Evolutionary conservation across 169 alveolate species (phyloP).

Genomic region (Eimeria falciformis): DNA sequence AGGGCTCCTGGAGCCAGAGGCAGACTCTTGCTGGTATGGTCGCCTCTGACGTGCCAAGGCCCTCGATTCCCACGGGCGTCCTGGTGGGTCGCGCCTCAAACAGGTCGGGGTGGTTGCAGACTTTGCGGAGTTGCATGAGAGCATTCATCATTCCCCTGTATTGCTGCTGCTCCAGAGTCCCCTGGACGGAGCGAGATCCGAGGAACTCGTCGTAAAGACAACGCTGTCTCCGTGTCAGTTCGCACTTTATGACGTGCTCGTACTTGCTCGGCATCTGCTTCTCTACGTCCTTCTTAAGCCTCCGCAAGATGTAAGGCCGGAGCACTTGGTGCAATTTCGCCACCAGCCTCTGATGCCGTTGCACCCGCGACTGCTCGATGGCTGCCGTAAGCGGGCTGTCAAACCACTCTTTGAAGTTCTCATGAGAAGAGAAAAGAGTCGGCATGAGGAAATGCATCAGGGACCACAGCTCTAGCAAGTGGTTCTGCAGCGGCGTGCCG

Average conservation of each 20-base stretch:
- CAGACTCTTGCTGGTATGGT: constrained; percentile 63
- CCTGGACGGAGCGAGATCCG: constrained; percentile 81
- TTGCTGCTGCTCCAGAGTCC: constrained; percentile 80
- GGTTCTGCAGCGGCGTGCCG: constrained; percentile 99
- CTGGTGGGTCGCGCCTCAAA: constrained; percentile 92
- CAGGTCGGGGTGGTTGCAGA: constrained; percentile 99
- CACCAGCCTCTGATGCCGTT: constrained; percentile 81
- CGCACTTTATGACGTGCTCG: constrained; percentile 75
- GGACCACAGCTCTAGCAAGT: constrained; percentile 99
- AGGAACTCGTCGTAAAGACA: constrained; percentile 98
- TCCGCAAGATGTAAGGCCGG: constrained; percentile 97
- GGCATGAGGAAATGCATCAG: constrained; percentile 99
- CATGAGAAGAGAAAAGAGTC: constrained; percentile 90
- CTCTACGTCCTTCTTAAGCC: constrained; percentile 99
- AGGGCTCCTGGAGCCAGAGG: constrained; percentile 77
- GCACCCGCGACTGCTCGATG: constrained; percentile 86
- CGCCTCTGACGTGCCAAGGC: not conserved
- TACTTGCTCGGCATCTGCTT: constrained; percentile 97
- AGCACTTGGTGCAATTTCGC: constrained; percentile 96
- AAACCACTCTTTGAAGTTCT: constrained; percentile 95
- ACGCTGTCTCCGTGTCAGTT: constrained; percentile 87
- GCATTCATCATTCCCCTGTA: constrained; percentile 97
- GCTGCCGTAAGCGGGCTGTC: constrained; percentile 94
- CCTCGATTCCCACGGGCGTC: constrained; percentile 70
- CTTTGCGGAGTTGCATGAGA: constrained; percentile 97